A percentile compares a stretch with the other conserved stretches of the same genome.
Conservation (phyloP, 1,284 basidiomycete species). For the Uromyces viciae-fabae region DNA sequence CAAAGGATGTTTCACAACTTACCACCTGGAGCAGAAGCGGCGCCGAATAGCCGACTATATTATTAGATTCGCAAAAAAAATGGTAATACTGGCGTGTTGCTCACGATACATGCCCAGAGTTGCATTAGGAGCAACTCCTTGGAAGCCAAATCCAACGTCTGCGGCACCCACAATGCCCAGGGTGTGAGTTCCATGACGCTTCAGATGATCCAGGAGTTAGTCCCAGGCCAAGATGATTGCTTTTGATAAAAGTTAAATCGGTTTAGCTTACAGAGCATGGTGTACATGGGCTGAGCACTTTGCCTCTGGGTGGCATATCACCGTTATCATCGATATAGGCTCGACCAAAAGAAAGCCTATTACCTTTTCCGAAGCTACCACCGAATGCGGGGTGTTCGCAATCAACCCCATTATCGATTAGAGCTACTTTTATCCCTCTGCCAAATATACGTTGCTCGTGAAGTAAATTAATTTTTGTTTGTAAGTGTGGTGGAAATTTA, state of each 20-base stretch:
- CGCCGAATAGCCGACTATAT: not conserved
- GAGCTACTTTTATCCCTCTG: constrained; percentile 27
- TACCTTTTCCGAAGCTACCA: constrained; percentile 63
- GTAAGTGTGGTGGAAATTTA: constrained; percentile 57
- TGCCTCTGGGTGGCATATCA: not conserved
- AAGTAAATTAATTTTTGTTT: constrained; percentile 60
- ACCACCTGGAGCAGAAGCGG: not conserved
- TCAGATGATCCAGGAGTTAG: not conserved
- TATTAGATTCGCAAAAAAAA: not conserved
- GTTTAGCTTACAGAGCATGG: constrained; percentile 18
- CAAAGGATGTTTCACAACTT: not conserved
- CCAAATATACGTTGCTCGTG: constrained; percentile 31
- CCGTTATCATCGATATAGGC: constrained; percentile 57
- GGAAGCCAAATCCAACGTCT: constrained; percentile 29
- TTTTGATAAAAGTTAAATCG: not conserved
- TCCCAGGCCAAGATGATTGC: not conserved
- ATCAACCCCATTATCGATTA: constrained; percentile 58
- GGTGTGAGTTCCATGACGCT: constrained; percentile 42
- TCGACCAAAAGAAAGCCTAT: constrained; percentile 64
- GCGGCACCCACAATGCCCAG: constrained; percentile 32
- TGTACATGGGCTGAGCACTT: constrained; percentile 23
- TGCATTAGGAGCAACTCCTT: constrained; percentile 31
- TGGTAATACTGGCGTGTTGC: not conserved
- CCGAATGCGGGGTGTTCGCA: constrained; percentile 66
- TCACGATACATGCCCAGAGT: constrained; percentile 39